phyloP scores from a whole-genome alignment of 2,329 filamentous ascomycete genomes.

The Colletotrichum tanaceti region DNA sequence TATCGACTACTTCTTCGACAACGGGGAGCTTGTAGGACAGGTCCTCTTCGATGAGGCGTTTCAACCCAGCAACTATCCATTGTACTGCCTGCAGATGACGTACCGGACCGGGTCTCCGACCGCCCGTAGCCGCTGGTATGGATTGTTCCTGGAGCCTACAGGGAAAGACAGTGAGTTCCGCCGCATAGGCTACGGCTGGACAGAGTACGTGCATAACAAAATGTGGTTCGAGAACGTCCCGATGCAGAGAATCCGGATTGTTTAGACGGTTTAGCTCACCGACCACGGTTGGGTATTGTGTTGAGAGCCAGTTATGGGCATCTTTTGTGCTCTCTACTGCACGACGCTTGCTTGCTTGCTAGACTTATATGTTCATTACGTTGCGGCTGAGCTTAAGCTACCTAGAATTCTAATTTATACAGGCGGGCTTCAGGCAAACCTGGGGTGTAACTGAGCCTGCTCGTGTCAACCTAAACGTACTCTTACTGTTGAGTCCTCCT shows the following conservation, averaged over 20 bases:
- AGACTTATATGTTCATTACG: no score
- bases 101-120: no score
- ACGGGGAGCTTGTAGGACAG: not conserved
- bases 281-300: no score
- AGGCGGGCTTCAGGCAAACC: no score
- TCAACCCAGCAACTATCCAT: not conserved
- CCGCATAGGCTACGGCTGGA: not conserved
- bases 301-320: no score
- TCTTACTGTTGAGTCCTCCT: no score
- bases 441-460: no score
- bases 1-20: not conserved
- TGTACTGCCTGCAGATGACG: not conserved
- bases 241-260: not conserved
- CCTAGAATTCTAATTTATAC: no score
- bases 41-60: not conserved
- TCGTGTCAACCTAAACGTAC: no score
- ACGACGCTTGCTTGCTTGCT: no score
- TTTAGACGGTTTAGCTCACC: not conserved
- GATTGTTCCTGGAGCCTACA: not conserved
- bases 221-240: not conserved
- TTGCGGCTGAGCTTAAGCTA: no score
- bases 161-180: not conserved
- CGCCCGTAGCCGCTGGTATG: not conserved
- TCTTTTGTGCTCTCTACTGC: no score
- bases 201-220: not conserved